Conservation (phyloP, 176 grass and related monocot genomes). For the Paspalum vaginatum region DNA sequence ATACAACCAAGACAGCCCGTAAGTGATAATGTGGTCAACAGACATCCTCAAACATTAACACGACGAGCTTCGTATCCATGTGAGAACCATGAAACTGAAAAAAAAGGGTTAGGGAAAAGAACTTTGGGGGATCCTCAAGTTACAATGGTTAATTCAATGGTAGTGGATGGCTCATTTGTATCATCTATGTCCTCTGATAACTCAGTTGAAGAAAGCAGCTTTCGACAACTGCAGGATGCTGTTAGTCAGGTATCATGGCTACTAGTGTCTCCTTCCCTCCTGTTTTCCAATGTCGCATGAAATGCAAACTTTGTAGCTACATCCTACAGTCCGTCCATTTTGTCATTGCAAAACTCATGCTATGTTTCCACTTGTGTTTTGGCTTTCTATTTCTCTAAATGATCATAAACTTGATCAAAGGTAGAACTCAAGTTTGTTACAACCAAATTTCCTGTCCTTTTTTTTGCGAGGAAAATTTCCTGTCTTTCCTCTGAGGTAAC, state of each 20-base stretch:
- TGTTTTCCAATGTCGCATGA: slow-evolving; percentile 15
- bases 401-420: slow-evolving; percentile 10
- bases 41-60: slow-evolving; percentile 46
- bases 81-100: slow-evolving; percentile 49
- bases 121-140: slow-evolving; percentile 35
- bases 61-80: slow-evolving; percentile 53
- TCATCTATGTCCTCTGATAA: slow-evolving; percentile 61
- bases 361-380: slow-evolving; percentile 1
- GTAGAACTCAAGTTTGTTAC: slow-evolving; percentile 8
- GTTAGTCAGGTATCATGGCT: slow-evolving; percentile 73
- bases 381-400: slow-evolving; percentile 20
- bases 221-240: slow-evolving; percentile 77
- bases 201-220: slow-evolving; percentile 70
- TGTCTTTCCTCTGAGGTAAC: slow-evolving; percentile 23
- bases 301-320: slow-evolving; percentile 5
- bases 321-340: background rate
- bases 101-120: slow-evolving; percentile 39
- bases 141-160: slow-evolving; percentile 54
- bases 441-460: slow-evolving; percentile 26
- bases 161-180: slow-evolving; percentile 57
- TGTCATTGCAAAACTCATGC: slow-evolving; percentile 1
- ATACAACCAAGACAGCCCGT: slow-evolving; percentile 29
- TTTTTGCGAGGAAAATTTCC: no score
- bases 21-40: slow-evolving; percentile 22
- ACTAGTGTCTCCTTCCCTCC: background rate